These are phyloP conservation scores for Pharus latifolius DNA, from an alignment of 176 grass and related monocot genomes.

Conservation along the genomic window DNA sequence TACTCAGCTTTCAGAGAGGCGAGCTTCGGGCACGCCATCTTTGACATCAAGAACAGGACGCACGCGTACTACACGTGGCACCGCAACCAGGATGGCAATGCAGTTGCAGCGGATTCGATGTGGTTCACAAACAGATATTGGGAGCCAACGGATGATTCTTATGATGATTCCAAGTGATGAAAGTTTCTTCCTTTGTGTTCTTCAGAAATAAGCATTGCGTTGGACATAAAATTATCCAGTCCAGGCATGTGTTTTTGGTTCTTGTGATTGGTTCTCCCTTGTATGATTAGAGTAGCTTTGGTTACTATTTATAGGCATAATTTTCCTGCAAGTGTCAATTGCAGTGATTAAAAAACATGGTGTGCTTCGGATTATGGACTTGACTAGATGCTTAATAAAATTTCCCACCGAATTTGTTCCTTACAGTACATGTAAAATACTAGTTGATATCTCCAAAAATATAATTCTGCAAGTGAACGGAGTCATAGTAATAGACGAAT, in stretches of 20 bases:
- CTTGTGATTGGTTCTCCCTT: background rate
- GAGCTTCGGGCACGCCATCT: slow-evolving; percentile 90
- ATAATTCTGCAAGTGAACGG: too few relatives aligned
- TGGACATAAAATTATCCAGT: background rate
- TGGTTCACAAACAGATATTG: slow-evolving; percentile 82
- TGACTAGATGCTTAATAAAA: too few relatives aligned
- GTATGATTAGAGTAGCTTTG: background rate
- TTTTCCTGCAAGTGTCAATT: too few relatives aligned
- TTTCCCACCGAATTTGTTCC: too few relatives aligned
- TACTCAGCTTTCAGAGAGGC: slow-evolving; percentile 94
- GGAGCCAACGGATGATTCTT: slow-evolving; percentile 45
- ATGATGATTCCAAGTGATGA: background rate
- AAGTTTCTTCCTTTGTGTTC: background rate
- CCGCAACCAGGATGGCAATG: slow-evolving; percentile 66
- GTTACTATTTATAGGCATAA: too few relatives aligned
- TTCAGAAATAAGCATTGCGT: background rate
- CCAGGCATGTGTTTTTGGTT: background rate
- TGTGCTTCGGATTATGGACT: too few relatives aligned
- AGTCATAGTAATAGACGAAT: too few relatives aligned
- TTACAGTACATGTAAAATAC: too few relatives aligned
- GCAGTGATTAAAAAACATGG: too few relatives aligned
- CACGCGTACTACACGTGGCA: slow-evolving; percentile 92
- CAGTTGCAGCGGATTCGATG: slow-evolving; percentile 54
- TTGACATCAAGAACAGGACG: slow-evolving; percentile 85
- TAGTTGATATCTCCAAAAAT: too few relatives aligned